Base-by-base conservation (phyloP, 129 eudicot species). In the Daucus carota region DNA sequence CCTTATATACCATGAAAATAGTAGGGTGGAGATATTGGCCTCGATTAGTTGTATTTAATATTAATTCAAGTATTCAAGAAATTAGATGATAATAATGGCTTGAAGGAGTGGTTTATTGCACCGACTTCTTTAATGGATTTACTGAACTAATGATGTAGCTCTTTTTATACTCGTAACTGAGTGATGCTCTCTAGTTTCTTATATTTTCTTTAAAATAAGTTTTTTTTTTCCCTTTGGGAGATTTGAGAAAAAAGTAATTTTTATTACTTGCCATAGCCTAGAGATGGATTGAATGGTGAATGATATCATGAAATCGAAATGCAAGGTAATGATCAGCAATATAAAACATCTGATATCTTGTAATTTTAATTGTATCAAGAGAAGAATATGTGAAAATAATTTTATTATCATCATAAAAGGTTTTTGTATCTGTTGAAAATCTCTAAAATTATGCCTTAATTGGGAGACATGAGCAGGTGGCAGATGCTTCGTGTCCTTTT, bases 1-100 rank as follows among this genome's bases (percentile, higher is more conserved):
- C 63, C n/a, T 81, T 66, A 76, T 83, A 63, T 65, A 59, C 60
- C 71, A 62, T 80, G 40, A 20, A 77, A 70, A 74, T 32, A 36
- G 15, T 18, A 18, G 5, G 32, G 63, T n/a, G 18, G 68, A 63
- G 7, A 63, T 22, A 7, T 22, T 6, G 24, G 41, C 29, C 74
- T 24, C 41, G 74, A 24, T 11, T 41, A 24, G 33, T 41, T 70
- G 45, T 1, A 22, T 70, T 70, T n/a, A 15, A 41, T n/a, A 40
- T 70, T n/a, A 15, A 41, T n/a, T 70, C 15, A 1, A 41, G 17
- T n/a, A 8, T 1, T 8, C 26, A 70, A 41, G 48, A 26, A 10
- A 1, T 38, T 68, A 1, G 44, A 68, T 45, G 36, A 68, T 4
- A 68, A 22, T 33, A 17, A 36, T 18, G 29, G 7, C 29, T 68